Evolutionary conservation across 768 basidiomycete genomes (phyloP).

Genomic region (Macrolepiota albuminosa): DNA sequence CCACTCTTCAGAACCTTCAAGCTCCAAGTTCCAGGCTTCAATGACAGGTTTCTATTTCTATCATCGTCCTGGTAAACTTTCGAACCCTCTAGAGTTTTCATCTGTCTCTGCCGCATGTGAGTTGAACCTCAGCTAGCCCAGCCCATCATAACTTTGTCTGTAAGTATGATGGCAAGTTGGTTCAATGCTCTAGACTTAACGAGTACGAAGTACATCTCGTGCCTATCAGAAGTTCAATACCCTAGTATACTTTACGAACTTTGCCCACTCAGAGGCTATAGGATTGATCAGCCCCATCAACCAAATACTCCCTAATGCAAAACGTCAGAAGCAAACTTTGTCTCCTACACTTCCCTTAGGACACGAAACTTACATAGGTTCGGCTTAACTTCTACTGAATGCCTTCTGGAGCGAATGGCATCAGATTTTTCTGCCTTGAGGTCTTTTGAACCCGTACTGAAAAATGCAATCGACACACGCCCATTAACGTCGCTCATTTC

Average conservation of each 20-base stretch:
- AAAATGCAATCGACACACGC: slow-evolving; percentile 23
- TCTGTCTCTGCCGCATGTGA: too few relatives aligned
- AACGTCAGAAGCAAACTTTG: background rate
- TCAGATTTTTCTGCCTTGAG: slow-evolving; percentile 30
- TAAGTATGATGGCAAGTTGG: too few relatives aligned
- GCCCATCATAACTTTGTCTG: too few relatives aligned
- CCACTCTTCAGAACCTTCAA: too few relatives aligned
- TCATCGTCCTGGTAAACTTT: too few relatives aligned
- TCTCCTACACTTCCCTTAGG: background rate
- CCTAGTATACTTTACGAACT: too few relatives aligned
- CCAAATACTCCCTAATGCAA: background rate
- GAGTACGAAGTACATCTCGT: background rate
- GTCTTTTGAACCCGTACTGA: slow-evolving; percentile 15
- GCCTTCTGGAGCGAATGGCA: slow-evolving; percentile 28
- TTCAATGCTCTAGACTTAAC: too few relatives aligned
- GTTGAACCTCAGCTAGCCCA: too few relatives aligned
- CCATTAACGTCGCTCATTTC: slow-evolving; percentile 22
- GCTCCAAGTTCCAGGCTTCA: too few relatives aligned
- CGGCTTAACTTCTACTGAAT: background rate
- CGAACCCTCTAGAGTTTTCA: too few relatives aligned
- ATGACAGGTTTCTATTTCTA: too few relatives aligned
- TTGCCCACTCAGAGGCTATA: background rate
- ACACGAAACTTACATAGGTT: background rate
- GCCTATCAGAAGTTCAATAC: background rate
- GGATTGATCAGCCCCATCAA: background rate